Evolutionary conservation across 805 yeast genomes (phyloP), one percentile per base, ranked within the genome.

Genomic region (Kazachstania viticola): DNA sequence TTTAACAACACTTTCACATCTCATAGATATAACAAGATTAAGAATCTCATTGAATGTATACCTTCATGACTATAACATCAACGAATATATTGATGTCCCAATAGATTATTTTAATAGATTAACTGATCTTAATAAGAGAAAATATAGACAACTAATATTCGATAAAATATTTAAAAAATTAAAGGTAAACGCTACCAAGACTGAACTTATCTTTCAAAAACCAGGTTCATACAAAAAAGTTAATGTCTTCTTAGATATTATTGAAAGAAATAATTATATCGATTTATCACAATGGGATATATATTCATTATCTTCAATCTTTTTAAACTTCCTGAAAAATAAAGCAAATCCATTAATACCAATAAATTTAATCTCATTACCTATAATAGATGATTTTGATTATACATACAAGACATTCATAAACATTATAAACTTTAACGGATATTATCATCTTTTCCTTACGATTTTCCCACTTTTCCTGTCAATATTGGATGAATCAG

Each of bases 41-140:
- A 75, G 87, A 41, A 76, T 88, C 26, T 76, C 87, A 2, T 65
- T 87, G 26, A 71, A 73, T 29, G 80, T 83, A 5, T 85, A 83
- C 51, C 57, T 76, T 25, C 75, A 77, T 46, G 80, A 83, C 43
- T 65, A 67, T 36, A 66, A 67, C 33, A 62, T 72, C 26, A 65
- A 64, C 31, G 67, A 62, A n/a, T 54, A 48, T 28, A 65, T 78
- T 22, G 59, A 65, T 3, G 55, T 74, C 3, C 77, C 75, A 30
- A 48, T 44, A 45, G 54, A 49, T 27, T 61, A 51, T 44, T 49
- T 45, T 18, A 49, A 49, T 6, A 39, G 48, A 15, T 34, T 44
- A 22, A 45, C 52, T n/a, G 33, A 43, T 19, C 33, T 39, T 38
- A 57, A 55, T 9, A 53, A 46, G 24, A 46, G 46, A 26, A 51